phyloP scores from a whole-genome alignment of 176 grass and related monocot genomes.

The Eleusine indica region DNA sequence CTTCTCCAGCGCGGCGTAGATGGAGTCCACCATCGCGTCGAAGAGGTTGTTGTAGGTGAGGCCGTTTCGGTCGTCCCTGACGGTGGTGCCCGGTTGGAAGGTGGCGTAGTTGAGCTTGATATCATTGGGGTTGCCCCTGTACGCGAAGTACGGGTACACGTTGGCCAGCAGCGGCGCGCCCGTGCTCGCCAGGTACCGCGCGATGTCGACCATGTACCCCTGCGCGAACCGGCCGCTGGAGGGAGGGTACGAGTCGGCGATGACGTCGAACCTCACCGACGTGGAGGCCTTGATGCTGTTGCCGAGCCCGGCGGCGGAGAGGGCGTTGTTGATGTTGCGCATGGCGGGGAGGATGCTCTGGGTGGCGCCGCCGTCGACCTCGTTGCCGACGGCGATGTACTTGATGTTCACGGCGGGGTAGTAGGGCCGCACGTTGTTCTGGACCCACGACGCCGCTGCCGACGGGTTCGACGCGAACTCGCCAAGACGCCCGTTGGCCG shows the following conservation, averaged over 20 bases:
- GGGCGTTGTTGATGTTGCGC: conserved; percentile 47
- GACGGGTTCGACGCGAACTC: conserved; percentile 11
- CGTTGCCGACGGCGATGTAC: conserved; percentile 82
- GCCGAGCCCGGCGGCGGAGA: conserved; percentile 17
- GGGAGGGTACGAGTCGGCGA: conserved; percentile 56
- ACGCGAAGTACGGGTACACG: conserved; percentile 73
- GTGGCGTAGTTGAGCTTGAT: conserved; percentile 48
- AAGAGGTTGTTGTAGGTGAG: conserved; percentile 58
- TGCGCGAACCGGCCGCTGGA: conserved; percentile 51
- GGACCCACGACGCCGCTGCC: conserved; percentile 53
- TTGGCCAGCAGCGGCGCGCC: conserved; percentile 64
- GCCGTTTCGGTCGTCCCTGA: conserved; percentile 42
- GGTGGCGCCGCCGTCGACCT: conserved; percentile 39
- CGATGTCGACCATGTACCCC: conserved; percentile 34
- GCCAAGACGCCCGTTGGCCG: conserved; percentile 10
- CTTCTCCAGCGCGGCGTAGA: conserved; percentile 62
- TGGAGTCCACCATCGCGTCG: conserved; percentile 60
- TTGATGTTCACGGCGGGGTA: conserved; percentile 47
- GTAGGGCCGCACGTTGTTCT: conserved; percentile 52
- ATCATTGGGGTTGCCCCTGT: conserved; percentile 21
- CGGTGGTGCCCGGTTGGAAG: conserved; percentile 33
- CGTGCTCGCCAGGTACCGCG: conserved; percentile 37
- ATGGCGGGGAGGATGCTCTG: conserved; percentile 68
- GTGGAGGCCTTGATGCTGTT: conserved; percentile 59
- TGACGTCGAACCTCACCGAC: conserved; percentile 32